Base-by-base conservation (phyloP, 345 rosid genomes). In the Salix suchowensis region DNA sequence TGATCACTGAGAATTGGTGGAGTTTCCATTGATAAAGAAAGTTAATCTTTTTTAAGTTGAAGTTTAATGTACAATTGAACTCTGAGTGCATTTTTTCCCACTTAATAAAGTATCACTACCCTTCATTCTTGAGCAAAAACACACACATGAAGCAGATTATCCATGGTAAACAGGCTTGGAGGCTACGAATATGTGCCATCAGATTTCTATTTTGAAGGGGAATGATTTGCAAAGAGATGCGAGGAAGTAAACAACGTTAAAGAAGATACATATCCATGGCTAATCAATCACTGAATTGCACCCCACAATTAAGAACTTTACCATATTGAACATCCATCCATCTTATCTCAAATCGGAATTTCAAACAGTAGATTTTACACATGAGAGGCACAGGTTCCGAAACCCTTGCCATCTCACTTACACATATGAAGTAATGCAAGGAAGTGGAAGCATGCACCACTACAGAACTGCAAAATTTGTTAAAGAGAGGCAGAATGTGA, bases 391-490 rank as follows among this genome's bases (percentile, higher is more conserved):
- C 18, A 46, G 18, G 52, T 46, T 46, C 52, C 14, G 14, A n/a
- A 60, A 79, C 70, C 40, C 4, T 62, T 28, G 62, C 67, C 42
- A 50, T 78, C 67, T 65, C 70, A 26, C 26, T 54, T 71, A 19
- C 61, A 71, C 60, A 67, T 72, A 40, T 65, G 46, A 37, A 62
- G 65, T 28, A 72, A 68, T 42, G 32, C 62, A 73, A 67, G 70
- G 74, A 67, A n/a, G 67, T n/a, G 70, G 67, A 75, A 75, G 58
- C 58, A 24, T 11, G 32, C 55, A 69, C 37, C 12, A 39, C 32
- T 7, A 70, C 48, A 42, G 46, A 74, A 65, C 74, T 66, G 60
- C 83, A 79, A 74, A 84, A 79, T 74, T 74, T 81, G 78, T 74
- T 16, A 50, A 55, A 54, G 37, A 18, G 52, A 67, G 67, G 65